These are phyloP conservation scores for Amanita muscaria DNA, from an alignment of 768 basidiomycete genomes.

Conservation along the genomic window DNA sequence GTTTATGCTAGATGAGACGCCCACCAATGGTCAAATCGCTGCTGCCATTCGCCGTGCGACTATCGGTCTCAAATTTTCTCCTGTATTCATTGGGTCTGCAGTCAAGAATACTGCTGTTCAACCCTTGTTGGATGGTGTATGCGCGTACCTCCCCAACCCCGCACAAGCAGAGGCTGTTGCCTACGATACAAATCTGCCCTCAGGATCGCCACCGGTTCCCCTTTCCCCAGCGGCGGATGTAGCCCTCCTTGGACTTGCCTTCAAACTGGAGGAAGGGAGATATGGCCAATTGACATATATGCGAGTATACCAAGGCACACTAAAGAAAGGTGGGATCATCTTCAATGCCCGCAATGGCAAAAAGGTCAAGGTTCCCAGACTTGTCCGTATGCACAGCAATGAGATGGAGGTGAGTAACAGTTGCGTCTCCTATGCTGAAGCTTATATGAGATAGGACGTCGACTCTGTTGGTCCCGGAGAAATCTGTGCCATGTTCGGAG, in stretches of 20 bases:
- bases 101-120: constrained; percentile 97
- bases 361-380: constrained; percentile 90
- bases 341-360: constrained; percentile 93
- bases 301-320: constrained; percentile 91
- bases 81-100: constrained; percentile 94
- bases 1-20: constrained; percentile 75
- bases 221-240: constrained; percentile 78
- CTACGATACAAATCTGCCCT: constrained; percentile 67
- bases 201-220: constrained; percentile 57
- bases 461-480: constrained; percentile 92
- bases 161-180: constrained; percentile 72
- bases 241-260: constrained; percentile 88
- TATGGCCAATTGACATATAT: constrained; percentile 98
- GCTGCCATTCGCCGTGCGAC: constrained; percentile 87
- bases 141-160: constrained; percentile 89
- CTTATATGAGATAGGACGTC: constrained; percentile 55
- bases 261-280: constrained; percentile 96
- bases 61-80: constrained; percentile 81
- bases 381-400: constrained; percentile 97
- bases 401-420: constrained; percentile 83
- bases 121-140: constrained; percentile 88
- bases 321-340: constrained; percentile 80
- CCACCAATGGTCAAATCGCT: constrained; percentile 64
- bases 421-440: neutral
- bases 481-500: constrained; percentile 98